Base-by-base conservation (phyloP, 73 alveolate genomes). In the Loxodes magnus region DNA sequence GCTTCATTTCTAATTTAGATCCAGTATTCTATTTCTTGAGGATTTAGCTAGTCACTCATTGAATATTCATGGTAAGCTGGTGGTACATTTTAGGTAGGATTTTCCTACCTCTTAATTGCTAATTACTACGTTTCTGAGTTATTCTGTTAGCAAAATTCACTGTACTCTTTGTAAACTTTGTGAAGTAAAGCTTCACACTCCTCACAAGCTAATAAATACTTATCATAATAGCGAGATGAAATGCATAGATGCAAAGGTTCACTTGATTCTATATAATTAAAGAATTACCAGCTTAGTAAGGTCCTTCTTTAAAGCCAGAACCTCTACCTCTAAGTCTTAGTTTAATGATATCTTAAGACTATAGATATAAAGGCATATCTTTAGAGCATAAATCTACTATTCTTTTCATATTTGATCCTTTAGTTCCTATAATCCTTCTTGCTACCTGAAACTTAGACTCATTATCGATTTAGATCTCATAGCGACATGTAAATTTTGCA, bases 301-400 rank as follows among this genome's bases (percentile, higher is more conserved):
- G 97, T 4, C 99, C 99, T 83, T 92, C 99, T 79, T 89, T 88
- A 64, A 74, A 92, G 9, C 99, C 99, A 19, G 97, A 85, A 14
- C 99, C 99, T 56, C 65, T 86, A 22, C 99, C 99, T 71, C 99
- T 75, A 21, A 92, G 74, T 59, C 99, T 72, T 27, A 92, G 71
- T 61, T 92, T 92, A 20, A 86, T 90, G 17, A 75, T 67, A 52
- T 85, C 88, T 21, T 81, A 56, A 4, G 51, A 68, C 14, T 61
- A 57, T 35, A 64, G 90, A 29, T 79, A 31, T 77, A 71, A 23
- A 60, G 71, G 68, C 24, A 63, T 71, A 23, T 86, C 87, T 31
- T 75, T 84, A 57, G 81, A 54, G 65, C 97, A 88, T 41, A 56
- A 49, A 51, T 92, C 94, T 7, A 89, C 71, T 43, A 92, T 92